phyloP scores from a whole-genome alignment of 371 early-diverging fungal species.

The Rhizopus microsporus region DNA sequence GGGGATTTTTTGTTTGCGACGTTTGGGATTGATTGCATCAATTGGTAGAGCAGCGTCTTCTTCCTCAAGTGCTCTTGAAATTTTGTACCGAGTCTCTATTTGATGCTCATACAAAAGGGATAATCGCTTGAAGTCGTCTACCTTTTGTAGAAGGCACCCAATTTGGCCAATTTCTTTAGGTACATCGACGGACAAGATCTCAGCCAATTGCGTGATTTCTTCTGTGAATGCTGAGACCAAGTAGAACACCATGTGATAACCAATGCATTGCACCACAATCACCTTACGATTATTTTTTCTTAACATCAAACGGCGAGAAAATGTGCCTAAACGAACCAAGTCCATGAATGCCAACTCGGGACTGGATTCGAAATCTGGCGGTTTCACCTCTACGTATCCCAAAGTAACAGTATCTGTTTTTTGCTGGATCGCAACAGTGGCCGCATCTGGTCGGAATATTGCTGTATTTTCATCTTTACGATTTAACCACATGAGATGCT shows the following conservation, averaged over 20 bases:
- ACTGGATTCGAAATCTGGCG: conserved; percentile 9
- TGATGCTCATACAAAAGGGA: conserved; percentile 15
- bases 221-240: conserved; percentile 7
- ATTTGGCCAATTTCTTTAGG: conserved; percentile 6
- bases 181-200: conserved; percentile 2
- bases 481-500: conserved; percentile 13
- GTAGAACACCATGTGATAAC: conserved; percentile 5
- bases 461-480: conserved; percentile 14
- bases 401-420: conserved; percentile 11
- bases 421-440: conserved; percentile 10
- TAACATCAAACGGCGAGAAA: conserved; percentile 13
- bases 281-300: conserved; percentile 8
- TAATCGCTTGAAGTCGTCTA: conserved; percentile 8
- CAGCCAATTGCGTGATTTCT: conserved; percentile 4
- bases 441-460: conserved; percentile 11
- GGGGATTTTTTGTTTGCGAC: conserved; percentile 18
- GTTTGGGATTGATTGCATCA: conserved; percentile 12
- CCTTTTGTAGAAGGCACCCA: conserved; percentile 8
- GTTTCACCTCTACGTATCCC: conserved; percentile 13
- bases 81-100: conserved; percentile 14
- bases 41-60: conserved; percentile 8
- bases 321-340: conserved; percentile 12
- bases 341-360: conserved; percentile 13
- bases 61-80: conserved; percentile 12
- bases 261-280: conserved; percentile 10